Evolutionary conservation across 108 stramenopile species (phyloP).

Genomic region (Cafeteria roenbergensis): DNA sequence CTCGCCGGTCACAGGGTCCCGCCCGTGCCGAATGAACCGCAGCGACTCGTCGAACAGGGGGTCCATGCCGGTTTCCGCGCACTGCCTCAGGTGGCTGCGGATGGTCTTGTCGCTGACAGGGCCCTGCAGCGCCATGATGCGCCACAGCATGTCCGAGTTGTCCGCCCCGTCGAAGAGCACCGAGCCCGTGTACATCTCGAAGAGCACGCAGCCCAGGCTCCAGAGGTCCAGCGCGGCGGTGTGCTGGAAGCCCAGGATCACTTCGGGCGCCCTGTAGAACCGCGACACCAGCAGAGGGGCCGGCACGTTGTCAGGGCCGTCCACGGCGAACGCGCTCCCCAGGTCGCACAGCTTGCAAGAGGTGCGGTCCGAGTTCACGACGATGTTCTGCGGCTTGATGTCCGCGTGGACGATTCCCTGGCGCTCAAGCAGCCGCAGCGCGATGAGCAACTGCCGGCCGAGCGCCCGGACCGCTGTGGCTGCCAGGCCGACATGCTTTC

Average conservation of each 20-base stretch:
- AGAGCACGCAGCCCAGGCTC: slow-evolving; percentile 72
- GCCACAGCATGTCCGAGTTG: slow-evolving; percentile 85
- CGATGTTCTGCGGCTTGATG: slow-evolving; percentile 94
- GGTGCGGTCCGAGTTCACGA: slow-evolving; percentile 67
- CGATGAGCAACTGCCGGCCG: slow-evolving; percentile 70
- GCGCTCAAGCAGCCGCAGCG: slow-evolving; percentile 61
- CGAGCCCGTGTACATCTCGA: slow-evolving; percentile 79
- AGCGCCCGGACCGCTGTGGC: slow-evolving; percentile 73
- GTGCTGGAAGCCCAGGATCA: slow-evolving; percentile 84
- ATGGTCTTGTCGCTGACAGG: not conserved
- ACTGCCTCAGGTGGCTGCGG: not conserved
- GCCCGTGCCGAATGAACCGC: not conserved
- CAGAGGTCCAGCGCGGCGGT: slow-evolving; percentile 80
- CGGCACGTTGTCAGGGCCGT: slow-evolving; percentile 58
- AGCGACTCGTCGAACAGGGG: not conserved
- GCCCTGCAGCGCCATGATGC: slow-evolving; percentile 58
- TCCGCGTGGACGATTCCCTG: slow-evolving; percentile 84
- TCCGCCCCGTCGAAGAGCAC: slow-evolving; percentile 70
- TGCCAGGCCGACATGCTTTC: slow-evolving; percentile 73
- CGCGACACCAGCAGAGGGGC: slow-evolving; percentile 92
- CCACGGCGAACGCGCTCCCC: slow-evolving; percentile 72
- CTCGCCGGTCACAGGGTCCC: slow-evolving; percentile 1
- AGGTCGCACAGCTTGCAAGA: slow-evolving; percentile 79
- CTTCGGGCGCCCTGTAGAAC: slow-evolving; percentile 94
- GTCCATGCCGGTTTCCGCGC: not conserved